Evolutionary conservation across 805 yeast species (phyloP).

Genomic region (Ogataea nitratoaversa): DNA sequence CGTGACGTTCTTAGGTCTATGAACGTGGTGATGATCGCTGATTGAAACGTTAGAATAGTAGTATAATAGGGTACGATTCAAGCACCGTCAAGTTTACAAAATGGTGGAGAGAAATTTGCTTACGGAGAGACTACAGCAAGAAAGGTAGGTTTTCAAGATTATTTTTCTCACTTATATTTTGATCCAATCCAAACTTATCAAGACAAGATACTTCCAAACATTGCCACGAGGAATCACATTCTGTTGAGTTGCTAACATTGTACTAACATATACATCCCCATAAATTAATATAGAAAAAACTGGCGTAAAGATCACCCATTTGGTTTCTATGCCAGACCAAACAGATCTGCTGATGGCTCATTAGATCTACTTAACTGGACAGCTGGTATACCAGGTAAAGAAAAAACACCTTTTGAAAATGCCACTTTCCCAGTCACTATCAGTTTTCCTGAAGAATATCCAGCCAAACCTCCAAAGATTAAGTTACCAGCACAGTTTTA

Average conservation of each 20-base stretch:
- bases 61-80: too few relatives aligned
- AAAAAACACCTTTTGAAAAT: slow-evolving; percentile 80
- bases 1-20: too few relatives aligned
- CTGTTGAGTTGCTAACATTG: too few relatives aligned
- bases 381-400: slow-evolving; percentile 94
- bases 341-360: slow-evolving; percentile 73
- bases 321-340: slow-evolving; percentile 93
- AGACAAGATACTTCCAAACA: too few relatives aligned
- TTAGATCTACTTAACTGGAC: slow-evolving; percentile 85
- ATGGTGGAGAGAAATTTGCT: slow-evolving; percentile 42
- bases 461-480: slow-evolving; percentile 95
- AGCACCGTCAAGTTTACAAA: neutral
- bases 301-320: slow-evolving; percentile 99
- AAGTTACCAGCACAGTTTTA: slow-evolving; percentile 85
- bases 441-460: slow-evolving; percentile 84
- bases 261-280: neutral
- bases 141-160: slow-evolving; percentile 41
- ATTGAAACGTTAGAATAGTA: neutral
- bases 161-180: neutral
- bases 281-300: slow-evolving; percentile 63
- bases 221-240: too few relatives aligned
- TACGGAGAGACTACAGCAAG: slow-evolving; percentile 84
- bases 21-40: neutral
- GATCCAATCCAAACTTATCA: neutral
- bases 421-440: slow-evolving; percentile 86